Conservation (phyloP, 257 asterid species). For the Datura wrightii region DNA sequence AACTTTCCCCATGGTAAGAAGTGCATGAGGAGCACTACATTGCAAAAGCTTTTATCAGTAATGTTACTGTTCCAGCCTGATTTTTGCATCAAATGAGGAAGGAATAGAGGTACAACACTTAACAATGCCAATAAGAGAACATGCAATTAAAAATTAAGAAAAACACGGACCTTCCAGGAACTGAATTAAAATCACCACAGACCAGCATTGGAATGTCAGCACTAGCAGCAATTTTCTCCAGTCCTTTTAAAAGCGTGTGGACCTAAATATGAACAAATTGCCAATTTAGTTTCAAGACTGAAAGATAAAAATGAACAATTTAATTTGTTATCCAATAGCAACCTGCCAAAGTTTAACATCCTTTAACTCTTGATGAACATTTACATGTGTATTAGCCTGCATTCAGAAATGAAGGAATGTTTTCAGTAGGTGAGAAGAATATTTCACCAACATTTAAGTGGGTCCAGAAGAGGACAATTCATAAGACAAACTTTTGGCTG, state of each 20-base stretch:
- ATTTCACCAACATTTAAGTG: slow-evolving; percentile 14
- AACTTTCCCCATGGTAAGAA: slow-evolving; percentile 95
- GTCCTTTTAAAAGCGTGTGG: slow-evolving; percentile 90
- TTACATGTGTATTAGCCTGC: slow-evolving; percentile 97
- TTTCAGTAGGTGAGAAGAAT: slow-evolving; percentile 13
- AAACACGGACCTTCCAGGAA: slow-evolving; percentile 83
- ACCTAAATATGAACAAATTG: slow-evolving; percentile 52
- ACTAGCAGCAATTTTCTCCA: slow-evolving; percentile 92
- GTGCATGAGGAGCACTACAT: slow-evolving; percentile 94
- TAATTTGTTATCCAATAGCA: slow-evolving; percentile 21
- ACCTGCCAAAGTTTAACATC: slow-evolving; percentile 99
- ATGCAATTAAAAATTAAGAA: slow-evolving; percentile 22
- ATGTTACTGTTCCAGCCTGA: slow-evolving; percentile 11
- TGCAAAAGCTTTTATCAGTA: slow-evolving; percentile 23
- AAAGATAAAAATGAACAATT: not conserved
- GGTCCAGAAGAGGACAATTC: not conserved
- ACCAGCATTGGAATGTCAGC: slow-evolving; percentile 97
- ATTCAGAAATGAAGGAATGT: slow-evolving; percentile 35
- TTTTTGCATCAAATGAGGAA: slow-evolving; percentile 16
- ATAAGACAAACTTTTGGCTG: not conserved
- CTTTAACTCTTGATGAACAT: slow-evolving; percentile 82
- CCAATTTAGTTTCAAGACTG: slow-evolving; percentile 29
- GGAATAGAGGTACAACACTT: slow-evolving; percentile 20
- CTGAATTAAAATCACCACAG: slow-evolving; percentile 93
- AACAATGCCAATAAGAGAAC: not conserved